These are phyloP conservation scores for Solanum hybrid DNA, from an alignment of 305 asterid genomes.

Conservation along the genomic window DNA sequence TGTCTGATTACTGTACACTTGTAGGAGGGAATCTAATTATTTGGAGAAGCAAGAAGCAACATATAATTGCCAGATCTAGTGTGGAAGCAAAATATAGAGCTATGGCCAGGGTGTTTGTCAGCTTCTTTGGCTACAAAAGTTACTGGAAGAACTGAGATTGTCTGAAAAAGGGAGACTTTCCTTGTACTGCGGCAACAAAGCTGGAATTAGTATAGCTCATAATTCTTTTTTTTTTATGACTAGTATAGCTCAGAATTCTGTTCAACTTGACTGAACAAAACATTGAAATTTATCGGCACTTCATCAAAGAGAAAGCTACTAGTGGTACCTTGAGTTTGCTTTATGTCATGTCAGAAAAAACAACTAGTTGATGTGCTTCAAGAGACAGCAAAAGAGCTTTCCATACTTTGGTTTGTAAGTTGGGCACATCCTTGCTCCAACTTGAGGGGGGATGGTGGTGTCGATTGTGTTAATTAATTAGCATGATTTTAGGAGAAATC, in stretches of 20 bases:
- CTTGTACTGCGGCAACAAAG: neutral
- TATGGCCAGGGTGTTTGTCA: neutral
- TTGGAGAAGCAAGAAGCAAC: constrained; percentile 8
- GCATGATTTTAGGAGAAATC: neutral
- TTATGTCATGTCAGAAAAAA: neutral
- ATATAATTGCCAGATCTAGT: neutral
- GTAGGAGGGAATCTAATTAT: neutral
- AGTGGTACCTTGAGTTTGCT: neutral
- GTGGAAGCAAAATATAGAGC: neutral
- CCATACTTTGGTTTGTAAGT: neutral
- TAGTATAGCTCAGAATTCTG: neutral
- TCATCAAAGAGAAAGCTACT: neutral
- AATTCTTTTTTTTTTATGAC: neutral
- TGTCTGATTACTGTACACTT: neutral
- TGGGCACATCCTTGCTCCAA: neutral
- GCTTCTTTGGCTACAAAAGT: neutral
- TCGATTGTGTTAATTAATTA: neutral
- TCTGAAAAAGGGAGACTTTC: neutral
- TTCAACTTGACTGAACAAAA: neutral
- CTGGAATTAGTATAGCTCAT: neutral
- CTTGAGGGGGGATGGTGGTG: neutral
- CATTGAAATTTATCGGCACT: neutral
- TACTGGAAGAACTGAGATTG: neutral
- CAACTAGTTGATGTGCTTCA: neutral
- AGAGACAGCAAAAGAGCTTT: neutral